A percentile compares a stretch with the other conserved stretches of the same genome.
Evolutionary conservation across 257 asterid species (phyloP).

Genomic region (Mentha longifolia): DNA sequence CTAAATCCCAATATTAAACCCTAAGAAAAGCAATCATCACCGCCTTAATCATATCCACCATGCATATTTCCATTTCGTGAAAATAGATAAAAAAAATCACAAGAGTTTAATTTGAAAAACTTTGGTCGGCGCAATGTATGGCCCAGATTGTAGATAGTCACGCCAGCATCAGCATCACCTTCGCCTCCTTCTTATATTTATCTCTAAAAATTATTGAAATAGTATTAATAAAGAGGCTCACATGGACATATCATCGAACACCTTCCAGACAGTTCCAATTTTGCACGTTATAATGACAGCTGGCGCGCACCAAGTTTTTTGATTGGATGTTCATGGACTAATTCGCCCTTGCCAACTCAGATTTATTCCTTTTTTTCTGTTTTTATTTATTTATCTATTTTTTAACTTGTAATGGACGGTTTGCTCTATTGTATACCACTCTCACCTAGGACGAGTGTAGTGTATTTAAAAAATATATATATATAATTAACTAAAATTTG

Average conservation of each 20-base stretch:
- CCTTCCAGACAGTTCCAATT: constrained; percentile 41
- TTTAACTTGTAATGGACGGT: neutral
- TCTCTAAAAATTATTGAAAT: neutral
- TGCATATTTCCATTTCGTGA: neutral
- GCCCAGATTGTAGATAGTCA: constrained; percentile 33
- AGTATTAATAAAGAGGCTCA: constrained; percentile 12
- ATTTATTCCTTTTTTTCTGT: constrained; percentile 25
- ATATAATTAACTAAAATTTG: too few relatives aligned
- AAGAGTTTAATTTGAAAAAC: constrained; percentile 20
- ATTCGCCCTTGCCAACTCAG: constrained; percentile 32
- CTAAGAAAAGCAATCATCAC: constrained; percentile 19
- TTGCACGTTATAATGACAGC: constrained; percentile 49
- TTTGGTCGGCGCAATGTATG: constrained; percentile 52
- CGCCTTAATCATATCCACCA: constrained; percentile 33
- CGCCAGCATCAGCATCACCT: neutral
- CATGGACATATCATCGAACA: constrained; percentile 34
- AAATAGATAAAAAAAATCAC: neutral
- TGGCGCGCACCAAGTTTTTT: constrained; percentile 30
- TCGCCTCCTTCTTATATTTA: neutral
- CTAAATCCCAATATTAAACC: constrained; percentile 32
- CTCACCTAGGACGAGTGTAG: too few relatives aligned
- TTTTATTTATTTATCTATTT: neutral
- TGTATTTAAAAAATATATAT: too few relatives aligned
- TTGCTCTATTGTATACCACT: too few relatives aligned
- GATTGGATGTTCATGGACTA: constrained; percentile 44